Conservation (phyloP, 2,329 filamentous ascomycete genomes). For the Colletotrichum tropicale region DNA sequence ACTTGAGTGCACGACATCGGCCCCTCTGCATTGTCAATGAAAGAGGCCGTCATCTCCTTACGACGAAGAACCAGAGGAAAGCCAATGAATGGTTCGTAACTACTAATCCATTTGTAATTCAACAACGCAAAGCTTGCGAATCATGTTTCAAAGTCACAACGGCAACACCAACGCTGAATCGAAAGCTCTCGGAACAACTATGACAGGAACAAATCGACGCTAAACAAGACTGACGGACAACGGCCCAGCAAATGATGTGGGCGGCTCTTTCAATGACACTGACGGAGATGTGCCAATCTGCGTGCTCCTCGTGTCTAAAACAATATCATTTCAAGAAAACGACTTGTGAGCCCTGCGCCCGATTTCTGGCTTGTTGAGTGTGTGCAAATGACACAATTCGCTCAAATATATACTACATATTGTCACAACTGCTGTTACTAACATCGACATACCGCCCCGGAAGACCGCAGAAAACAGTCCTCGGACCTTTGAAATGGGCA, state of each 20-base stretch:
- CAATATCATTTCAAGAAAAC: neutral
- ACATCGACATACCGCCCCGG: neutral
- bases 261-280: neutral
- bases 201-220: neutral
- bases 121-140: neutral
- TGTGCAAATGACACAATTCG: neutral
- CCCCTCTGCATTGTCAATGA: no score
- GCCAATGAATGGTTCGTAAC: no score
- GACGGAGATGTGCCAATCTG: neutral
- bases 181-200: neutral
- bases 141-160: neutral
- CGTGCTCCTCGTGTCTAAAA: neutral
- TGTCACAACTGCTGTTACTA: accelerated
- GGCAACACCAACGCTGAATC: neutral
- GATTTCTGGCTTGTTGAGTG: neutral
- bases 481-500: neutral
- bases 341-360: no score
- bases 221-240: neutral
- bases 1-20: neutral
- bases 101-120: no score
- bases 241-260: neutral
- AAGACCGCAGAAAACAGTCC: neutral
- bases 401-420: neutral
- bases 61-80: no score
- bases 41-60: no score